Evolutionary conservation across 192 early-diverging fungal species (phyloP).

Genomic region (Coemansia aciculifera): DNA sequence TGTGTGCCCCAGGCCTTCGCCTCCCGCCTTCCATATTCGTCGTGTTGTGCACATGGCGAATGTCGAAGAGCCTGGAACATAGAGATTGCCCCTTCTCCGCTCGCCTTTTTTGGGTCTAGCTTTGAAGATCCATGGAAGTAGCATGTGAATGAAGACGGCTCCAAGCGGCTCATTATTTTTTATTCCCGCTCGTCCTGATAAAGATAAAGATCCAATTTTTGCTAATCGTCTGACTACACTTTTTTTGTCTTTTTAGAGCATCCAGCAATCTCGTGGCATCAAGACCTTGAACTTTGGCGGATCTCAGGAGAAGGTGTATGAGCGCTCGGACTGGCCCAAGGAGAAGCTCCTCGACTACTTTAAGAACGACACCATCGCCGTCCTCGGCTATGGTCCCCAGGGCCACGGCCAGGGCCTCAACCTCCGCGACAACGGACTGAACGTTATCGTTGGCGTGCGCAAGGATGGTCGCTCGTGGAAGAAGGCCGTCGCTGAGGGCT

Average conservation of each 20-base stretch:
- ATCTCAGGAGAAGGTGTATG: constrained; percentile 87
- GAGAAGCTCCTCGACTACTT: constrained; percentile 90
- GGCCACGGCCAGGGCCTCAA: constrained; percentile 93
- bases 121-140: not conserved
- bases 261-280: constrained; percentile 70
- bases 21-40: no score
- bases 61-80: not conserved
- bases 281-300: constrained; percentile 97
- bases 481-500: constrained; percentile 89
- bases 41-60: not conserved
- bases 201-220: not conserved
- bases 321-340: constrained; percentile 90
- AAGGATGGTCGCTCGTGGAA: constrained; percentile 88
- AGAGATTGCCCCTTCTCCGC: not conserved
- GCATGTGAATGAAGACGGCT: constrained; percentile 6
- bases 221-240: not conserved
- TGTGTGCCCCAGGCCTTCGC: not conserved
- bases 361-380: constrained; percentile 88
- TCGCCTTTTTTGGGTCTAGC: not conserved
- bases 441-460: constrained; percentile 92
- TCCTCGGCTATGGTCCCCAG: constrained; percentile 94
- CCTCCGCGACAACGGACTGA: constrained; percentile 94
- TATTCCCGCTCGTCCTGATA: not conserved
- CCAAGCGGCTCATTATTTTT: not conserved
- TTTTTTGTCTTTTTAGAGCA: constrained; percentile 7